A percentile compares a stretch with the other conserved stretches of the same genome.
These are phyloP conservation scores for Cladosporium sp. DNA, from an alignment of 2,329 filamentous ascomycete genomes.

Conservation along the genomic window DNA sequence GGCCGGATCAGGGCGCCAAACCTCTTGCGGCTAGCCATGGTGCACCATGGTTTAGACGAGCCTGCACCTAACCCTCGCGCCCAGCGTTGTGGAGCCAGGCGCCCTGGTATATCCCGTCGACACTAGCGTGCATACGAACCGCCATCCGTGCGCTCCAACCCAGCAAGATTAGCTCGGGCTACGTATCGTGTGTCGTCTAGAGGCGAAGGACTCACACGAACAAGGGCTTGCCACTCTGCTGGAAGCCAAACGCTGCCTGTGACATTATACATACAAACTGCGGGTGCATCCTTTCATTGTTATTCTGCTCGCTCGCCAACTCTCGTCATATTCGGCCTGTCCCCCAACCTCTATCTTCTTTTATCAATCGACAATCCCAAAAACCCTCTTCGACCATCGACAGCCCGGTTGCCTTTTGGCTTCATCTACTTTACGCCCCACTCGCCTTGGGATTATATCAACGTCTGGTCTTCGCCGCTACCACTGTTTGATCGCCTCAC, in stretches of 20 bases:
- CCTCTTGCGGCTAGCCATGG: conserved; percentile 7
- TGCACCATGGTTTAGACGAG: conserved; percentile 12
- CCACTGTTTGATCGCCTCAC: conserved; percentile 9
- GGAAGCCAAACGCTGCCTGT: conserved; percentile 4
- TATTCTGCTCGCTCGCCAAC: conserved; percentile 6
- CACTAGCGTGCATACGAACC: conserved; percentile 9
- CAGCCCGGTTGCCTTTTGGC: conserved; percentile 4
- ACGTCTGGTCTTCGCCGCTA: conserved; percentile 13
- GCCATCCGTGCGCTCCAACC: conserved; percentile 13
- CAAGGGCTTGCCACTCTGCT: conserved; percentile 13
- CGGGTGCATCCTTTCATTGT: conserved; percentile 7
- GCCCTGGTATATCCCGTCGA: conserved; percentile 8
- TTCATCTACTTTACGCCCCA: conserved; percentile 10
- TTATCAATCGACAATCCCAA: not conserved
- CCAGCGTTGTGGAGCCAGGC: conserved; percentile 12
- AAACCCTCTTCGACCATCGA: conserved; percentile 2
- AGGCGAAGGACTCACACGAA: conserved; percentile 15
- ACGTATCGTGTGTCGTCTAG: conserved; percentile 15
- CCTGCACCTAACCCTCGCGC: conserved; percentile 9
- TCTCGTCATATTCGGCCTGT: conserved; percentile 12
- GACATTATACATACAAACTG: conserved; percentile 13
- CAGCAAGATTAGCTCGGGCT: conserved; percentile 15
- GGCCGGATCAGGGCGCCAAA: conserved; percentile 7
- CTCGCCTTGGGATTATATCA: conserved; percentile 13
- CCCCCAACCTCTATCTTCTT: not conserved